phyloP scores from a whole-genome alignment of 495 filamentous ascomycete genomes.

The Aspergillus nanangensis region DNA sequence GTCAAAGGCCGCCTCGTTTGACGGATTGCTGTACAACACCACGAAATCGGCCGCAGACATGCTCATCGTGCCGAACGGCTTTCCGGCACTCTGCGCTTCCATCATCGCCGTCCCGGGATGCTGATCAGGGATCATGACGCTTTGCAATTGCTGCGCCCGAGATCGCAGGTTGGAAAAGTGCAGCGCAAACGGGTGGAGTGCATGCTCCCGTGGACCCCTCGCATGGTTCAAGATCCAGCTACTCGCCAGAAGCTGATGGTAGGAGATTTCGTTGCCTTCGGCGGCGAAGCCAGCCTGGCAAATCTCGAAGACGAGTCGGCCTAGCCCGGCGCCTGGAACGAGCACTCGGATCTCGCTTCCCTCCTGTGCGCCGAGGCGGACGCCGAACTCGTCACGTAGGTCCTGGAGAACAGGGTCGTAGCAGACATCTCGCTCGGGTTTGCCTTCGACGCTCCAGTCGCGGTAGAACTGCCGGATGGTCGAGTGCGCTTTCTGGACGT shows the following conservation, averaged over 20 bases:
- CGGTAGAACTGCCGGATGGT: conserved; percentile 91
- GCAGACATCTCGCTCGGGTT: conserved; percentile 65
- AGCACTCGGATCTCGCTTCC: conserved; percentile 57
- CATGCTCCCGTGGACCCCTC: conserved; percentile 31
- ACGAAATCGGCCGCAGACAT: conserved; percentile 87
- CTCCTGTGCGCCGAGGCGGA: conserved; percentile 16
- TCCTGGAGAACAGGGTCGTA: conserved; percentile 67
- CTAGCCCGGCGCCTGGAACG: conserved; percentile 86
- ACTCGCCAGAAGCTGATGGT: conserved; percentile 84
- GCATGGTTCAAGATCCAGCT: conserved; percentile 85
- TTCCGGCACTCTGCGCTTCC: conserved; percentile 20
- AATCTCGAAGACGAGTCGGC: conserved; percentile 82
- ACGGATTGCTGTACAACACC: conserved; percentile 60
- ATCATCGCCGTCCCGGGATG: conserved; percentile 59
- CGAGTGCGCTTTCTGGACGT: conserved; percentile 85
- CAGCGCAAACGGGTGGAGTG: conserved; percentile 73
- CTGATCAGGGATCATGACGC: conserved; percentile 70
- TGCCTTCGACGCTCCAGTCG: conserved; percentile 85
- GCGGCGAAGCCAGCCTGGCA: conserved; percentile 66
- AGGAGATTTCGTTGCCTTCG: conserved; percentile 95
- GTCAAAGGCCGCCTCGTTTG: conserved; percentile 61
- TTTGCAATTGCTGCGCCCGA: conserved; percentile 64
- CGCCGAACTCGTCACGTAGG: conserved; percentile 51
- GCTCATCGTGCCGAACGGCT: conserved; percentile 54
- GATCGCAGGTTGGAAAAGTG: conserved; percentile 74